Evolutionary conservation across 108 stramenopile species (phyloP), one percentile per base, ranked within the genome.

Genomic region (Discostella stelligeroides): DNA sequence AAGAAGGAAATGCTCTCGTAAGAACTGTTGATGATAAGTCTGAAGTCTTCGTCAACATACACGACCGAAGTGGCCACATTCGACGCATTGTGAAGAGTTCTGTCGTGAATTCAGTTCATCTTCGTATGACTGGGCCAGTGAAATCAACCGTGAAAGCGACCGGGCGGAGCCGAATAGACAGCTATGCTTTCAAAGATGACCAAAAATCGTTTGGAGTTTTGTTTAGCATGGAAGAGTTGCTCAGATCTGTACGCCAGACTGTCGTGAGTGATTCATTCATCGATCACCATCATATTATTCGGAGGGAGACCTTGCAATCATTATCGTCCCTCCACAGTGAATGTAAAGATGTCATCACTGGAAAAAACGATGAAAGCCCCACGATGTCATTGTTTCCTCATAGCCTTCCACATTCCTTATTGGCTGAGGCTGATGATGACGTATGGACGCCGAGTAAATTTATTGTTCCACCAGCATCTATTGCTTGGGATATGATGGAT

Each of bases 351-450:
- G 37, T 1, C 20, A 13, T 48, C 13, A 41, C 21, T 40, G 49
- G 6, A 24, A 45, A 51, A 6, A 37, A 34, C 38, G 34, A 34
- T 6, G 34, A 34, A 5, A 34, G 34, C 34, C 13, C 21, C 18
- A 15, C 57, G 20, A 48, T 50, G 27, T 34, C 21, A 2, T 11
- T 18, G 27, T 70, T 66, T 61, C 63, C 68, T 25, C 70, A 40
- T 49, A 53, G 34, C 51, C 49, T 70, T 12, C 76, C 76, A 46
- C n/a, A 63, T 24, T 58, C 62, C 21, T 24, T 77, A 9, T 46
- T 77, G 18, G 69, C 39, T 20, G 69, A 77, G 58, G 76, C 76
- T 27, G 63, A 70, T 54, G 58, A 66, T 23, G 69, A 77, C 48
- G 47, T 27, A 0, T 77, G 76, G 76, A 70, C 40, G 43, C 69